Evolutionary conservation across 2,329 filamentous ascomycete species (phyloP).

Genomic region (Cryphonectria radicalis): DNA sequence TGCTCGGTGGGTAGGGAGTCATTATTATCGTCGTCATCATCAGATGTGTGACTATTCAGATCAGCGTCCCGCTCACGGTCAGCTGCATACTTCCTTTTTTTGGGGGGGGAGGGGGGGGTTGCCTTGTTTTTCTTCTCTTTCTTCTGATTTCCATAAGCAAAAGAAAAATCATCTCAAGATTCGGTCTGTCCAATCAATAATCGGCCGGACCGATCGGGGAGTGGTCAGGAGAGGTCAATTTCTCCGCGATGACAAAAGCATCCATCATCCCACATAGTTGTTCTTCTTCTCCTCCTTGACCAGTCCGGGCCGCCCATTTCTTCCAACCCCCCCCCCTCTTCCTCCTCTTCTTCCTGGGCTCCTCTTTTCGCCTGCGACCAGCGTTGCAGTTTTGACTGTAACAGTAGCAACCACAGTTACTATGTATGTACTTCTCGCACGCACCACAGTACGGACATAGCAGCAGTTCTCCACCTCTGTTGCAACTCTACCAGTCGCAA

Average conservation of each 20-base stretch:
- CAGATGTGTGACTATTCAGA: not conserved
- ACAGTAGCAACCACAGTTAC: not conserved
- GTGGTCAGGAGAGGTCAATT: not conserved
- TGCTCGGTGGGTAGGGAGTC: not conserved
- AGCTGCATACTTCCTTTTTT: not conserved
- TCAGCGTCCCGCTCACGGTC: too few species aligned
- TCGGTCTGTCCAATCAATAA: not conserved
- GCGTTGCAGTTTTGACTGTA: not conserved
- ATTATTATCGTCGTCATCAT: not conserved
- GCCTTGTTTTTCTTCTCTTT: too few species aligned
- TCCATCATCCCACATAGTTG: not conserved
- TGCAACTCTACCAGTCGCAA: conserved; percentile 3
- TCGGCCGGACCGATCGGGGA: not conserved
- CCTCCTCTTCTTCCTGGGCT: not conserved
- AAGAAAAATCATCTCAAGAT: not conserved
- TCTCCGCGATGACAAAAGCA: not conserved
- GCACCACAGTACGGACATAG: not conserved
- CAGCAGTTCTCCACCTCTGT: conserved; percentile 3
- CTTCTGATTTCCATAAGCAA: too few species aligned
- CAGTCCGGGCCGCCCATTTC: not conserved
- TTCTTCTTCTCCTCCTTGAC: not conserved
- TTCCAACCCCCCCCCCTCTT: not conserved
- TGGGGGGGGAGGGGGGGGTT: too few species aligned
- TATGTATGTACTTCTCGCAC: not conserved
- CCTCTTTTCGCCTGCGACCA: not conserved